Evolutionary conservation across 805 yeast species (phyloP).

Genomic region (Saturnispora besseyi): DNA sequence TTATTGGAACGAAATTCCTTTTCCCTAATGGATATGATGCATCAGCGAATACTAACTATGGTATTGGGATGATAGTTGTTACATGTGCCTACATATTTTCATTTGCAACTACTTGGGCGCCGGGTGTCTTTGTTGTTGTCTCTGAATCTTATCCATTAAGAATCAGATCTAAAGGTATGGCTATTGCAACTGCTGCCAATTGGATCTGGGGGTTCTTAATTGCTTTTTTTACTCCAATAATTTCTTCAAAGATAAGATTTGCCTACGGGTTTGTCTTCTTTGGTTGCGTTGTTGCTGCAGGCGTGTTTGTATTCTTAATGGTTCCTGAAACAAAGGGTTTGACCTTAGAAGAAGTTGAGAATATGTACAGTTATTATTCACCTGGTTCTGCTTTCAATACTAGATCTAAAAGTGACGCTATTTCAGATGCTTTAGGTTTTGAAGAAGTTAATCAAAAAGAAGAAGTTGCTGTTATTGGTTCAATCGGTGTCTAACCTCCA

Average conservation of each 20-base stretch:
- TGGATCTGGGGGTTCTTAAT: conserved; percentile 54
- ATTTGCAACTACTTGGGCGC: conserved; percentile 71
- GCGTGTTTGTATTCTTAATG: conserved; percentile 41
- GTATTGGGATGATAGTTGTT: conserved; percentile 51
- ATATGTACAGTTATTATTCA: conserved; percentile 31
- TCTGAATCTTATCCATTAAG: conserved; percentile 62
- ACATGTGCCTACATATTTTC: conserved; percentile 55
- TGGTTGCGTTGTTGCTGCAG: conserved; percentile 34
- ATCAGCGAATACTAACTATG: conserved; percentile 39
- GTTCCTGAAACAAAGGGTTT: conserved; percentile 48
- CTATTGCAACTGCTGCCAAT: conserved; percentile 54
- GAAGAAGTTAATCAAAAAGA: neutral
- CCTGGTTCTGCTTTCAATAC: conserved; percentile 13
- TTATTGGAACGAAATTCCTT: conserved; percentile 47
- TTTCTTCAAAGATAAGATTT: conserved; percentile 41
- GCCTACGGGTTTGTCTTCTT: conserved; percentile 38
- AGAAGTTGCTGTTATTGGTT: no score
- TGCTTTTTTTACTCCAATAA: conserved; percentile 47
- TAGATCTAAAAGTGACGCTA: neutral
- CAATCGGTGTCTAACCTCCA: no score
- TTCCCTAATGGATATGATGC: conserved; percentile 32
- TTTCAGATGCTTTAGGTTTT: no score
- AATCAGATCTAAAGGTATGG: conserved; percentile 54
- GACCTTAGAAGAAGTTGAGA: conserved; percentile 45
- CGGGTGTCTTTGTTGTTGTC: conserved; percentile 56